phyloP scores from a whole-genome alignment of 495 filamentous ascomycete species.

The Physcia stellaris region DNA sequence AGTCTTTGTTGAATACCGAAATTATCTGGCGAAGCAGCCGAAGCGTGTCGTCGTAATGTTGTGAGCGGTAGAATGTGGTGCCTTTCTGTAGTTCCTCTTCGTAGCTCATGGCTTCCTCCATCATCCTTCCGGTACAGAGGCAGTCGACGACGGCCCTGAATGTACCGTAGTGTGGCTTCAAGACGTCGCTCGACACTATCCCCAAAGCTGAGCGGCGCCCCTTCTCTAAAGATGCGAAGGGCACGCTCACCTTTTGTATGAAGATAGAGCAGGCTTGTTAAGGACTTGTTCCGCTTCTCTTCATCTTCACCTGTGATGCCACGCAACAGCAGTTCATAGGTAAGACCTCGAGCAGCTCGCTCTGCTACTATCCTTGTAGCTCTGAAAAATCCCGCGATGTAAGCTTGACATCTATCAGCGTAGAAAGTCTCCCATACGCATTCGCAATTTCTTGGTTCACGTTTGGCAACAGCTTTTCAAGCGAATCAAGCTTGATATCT shows the following conservation, averaged over 20 bases:
- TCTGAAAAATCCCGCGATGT: slow-evolving; percentile 16
- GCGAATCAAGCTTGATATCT: slow-evolving; percentile 38
- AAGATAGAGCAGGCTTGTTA: slow-evolving; percentile 32
- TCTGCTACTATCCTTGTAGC: slow-evolving; percentile 37
- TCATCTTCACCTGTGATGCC: slow-evolving; percentile 28
- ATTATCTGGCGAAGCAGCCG: slow-evolving; percentile 5
- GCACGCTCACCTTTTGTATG: too few species aligned
- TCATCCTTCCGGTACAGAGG: too few species aligned
- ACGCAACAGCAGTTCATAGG: slow-evolving; percentile 27
- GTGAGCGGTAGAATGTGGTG: not conserved
- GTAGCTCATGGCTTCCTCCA: too few species aligned
- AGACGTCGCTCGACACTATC: too few species aligned
- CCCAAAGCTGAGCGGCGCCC: too few species aligned
- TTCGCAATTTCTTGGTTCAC: slow-evolving; percentile 37
- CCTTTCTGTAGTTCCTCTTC: not conserved
- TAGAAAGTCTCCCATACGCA: slow-evolving; percentile 26
- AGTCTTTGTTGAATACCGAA: not conserved
- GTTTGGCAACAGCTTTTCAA: slow-evolving; percentile 34
- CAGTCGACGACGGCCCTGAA: slow-evolving; percentile 12
- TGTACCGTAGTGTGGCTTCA: too few species aligned
- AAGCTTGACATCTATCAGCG: not conserved
- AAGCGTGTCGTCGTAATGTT: slow-evolving; percentile 8
- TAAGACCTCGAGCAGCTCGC: slow-evolving; percentile 29
- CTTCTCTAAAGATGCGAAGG: too few species aligned
- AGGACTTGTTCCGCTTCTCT: slow-evolving; percentile 23